Evolutionary conservation across 768 basidiomycete genomes (phyloP), one percentile per base, ranked within the genome.

Genomic region (Boletus fagicola): DNA sequence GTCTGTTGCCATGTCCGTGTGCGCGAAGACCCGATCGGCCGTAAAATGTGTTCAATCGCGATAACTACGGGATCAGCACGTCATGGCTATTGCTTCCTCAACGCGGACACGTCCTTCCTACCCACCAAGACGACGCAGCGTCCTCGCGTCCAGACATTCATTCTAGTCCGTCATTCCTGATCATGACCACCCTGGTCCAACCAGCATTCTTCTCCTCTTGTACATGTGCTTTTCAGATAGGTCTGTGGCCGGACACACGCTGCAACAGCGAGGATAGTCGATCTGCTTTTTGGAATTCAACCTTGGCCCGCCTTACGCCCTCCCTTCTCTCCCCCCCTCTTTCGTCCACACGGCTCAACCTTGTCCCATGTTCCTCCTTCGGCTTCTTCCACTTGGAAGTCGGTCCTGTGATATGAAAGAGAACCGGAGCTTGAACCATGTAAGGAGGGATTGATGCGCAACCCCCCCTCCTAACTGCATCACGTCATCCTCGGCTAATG

Each of bases 191-290:
- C 28, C 46, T 33, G n/a, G 35, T 33, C 39, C 35, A n/a, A 9
- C 43, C 38, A 7, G 26, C 13, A 4, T 22, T 40, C 4, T n/a
- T 2, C 31, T 35, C 35, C 15, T 26, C 13, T 38, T 30, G 15
- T 10, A 4, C 36, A 18, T 42, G 47, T 38, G 16, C 38, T 28
- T 46, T 16, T 33, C 30, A 51, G 62, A 30, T 5, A 31, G 7
- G 33, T 47, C 42, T 31, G 20, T 56, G 18, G 10, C 56, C 35
- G 48, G 43, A 20, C 54, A 38, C 59, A 65, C 33, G 65, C 49
- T 49, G 57, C 10, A 46, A 47, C 65, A 56, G 54, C 46, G 66
- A 65, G 62, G 65, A 56, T 54, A 43, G 26, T 28, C 53, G 49
- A 53, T 65, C 35, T 43, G n/a, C 44, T 52, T 47, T 43, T 49